Conservation (phyloP, 1,284 basidiomycete species). For the Retiboletus flavoniger region DNA sequence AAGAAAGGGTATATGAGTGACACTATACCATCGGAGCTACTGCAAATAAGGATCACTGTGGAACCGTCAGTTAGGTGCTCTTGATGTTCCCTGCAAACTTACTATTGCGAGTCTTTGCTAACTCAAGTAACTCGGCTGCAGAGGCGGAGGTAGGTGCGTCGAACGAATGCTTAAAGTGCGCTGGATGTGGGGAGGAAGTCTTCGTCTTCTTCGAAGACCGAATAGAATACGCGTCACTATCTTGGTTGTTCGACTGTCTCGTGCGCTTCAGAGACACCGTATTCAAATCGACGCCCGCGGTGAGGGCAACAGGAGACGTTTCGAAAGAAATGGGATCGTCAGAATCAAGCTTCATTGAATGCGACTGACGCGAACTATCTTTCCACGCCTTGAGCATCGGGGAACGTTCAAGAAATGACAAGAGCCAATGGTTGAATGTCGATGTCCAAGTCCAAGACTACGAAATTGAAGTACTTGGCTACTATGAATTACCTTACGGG, state of each 20-base stretch:
- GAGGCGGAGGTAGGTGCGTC: conserved; percentile 9
- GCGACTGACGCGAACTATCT: conserved; percentile 39
- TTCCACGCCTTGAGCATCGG: conserved; percentile 57
- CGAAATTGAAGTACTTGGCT: not conserved
- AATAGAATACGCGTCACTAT: conserved; percentile 3
- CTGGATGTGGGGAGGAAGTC: not conserved
- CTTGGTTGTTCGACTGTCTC: conserved; percentile 14
- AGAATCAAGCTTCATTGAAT: conserved; percentile 1
- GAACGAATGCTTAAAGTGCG: not conserved
- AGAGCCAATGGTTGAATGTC: not conserved
- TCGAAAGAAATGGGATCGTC: conserved; percentile 33
- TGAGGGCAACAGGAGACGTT: conserved; percentile 30
- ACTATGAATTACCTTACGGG: not conserved
- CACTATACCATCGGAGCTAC: conserved; percentile 22
- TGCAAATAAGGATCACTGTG: conserved; percentile 23
- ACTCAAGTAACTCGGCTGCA: conserved; percentile 18
- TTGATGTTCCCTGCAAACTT: conserved; percentile 4
- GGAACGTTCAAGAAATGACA: not conserved
- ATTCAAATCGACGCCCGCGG: conserved; percentile 18
- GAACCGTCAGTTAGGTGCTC: conserved; percentile 1
- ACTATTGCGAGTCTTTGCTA: conserved; percentile 26
- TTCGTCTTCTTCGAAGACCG: conserved; percentile 18
- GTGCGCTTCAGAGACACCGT: conserved; percentile 16
- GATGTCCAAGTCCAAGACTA: not conserved
- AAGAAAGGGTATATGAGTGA: not conserved